Evolutionary conservation across 2,329 filamentous ascomycete genomes (phyloP).

Genomic region (Clarireedia homoeocarpa): DNA sequence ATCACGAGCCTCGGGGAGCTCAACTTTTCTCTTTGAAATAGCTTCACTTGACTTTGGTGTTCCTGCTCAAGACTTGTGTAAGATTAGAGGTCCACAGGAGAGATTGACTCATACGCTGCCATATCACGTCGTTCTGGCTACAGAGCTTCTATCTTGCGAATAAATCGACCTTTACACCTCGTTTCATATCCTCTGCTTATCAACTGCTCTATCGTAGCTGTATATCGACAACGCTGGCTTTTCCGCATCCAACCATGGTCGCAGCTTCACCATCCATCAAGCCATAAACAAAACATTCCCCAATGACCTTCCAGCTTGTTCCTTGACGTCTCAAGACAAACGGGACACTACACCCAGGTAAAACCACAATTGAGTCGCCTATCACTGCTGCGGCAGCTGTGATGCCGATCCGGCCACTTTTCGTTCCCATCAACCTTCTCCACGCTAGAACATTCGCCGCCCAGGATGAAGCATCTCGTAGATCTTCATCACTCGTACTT

Average conservation of each 20-base stretch:
- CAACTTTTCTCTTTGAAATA: too few relatives aligned
- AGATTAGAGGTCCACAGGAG: too few relatives aligned
- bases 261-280: conserved; percentile 15
- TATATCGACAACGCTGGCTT: not conserved
- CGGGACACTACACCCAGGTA: conserved; percentile 4
- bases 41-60: too few relatives aligned
- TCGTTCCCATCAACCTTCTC: conserved; percentile 2
- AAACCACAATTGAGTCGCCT: not conserved
- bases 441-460: conserved; percentile 6
- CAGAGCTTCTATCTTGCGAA: too few relatives aligned
- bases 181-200: too few relatives aligned
- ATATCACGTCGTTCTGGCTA: too few relatives aligned
- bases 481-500: not conserved
- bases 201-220: not conserved
- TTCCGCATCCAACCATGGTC: not conserved
- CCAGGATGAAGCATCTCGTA: conserved; percentile 1
- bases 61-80: too few relatives aligned
- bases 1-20: too few relatives aligned
- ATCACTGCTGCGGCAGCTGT: not conserved
- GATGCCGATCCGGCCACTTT: not conserved
- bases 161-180: too few relatives aligned
- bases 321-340: not conserved
- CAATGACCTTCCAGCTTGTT: conserved; percentile 4
- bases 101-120: too few relatives aligned
- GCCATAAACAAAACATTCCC: conserved; percentile 14